Evolutionary conservation across 176 grass and related monocot species (phyloP), one percentile per base, ranked within the genome.

Genomic region (Carex kokanica): DNA sequence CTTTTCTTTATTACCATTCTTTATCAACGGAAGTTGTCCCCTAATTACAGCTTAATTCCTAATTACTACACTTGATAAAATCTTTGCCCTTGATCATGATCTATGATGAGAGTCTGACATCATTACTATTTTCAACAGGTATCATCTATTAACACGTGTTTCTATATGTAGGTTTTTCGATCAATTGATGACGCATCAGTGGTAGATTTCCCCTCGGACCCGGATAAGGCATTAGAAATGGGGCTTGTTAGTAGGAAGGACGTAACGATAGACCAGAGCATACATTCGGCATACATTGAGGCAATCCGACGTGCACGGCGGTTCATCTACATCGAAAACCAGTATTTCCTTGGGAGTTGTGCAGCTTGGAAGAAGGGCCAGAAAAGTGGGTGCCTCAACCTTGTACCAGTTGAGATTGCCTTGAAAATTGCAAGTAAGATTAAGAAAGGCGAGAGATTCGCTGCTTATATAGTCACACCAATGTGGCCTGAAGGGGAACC

Each of bases 321-420:
- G 60, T 98, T 98, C 73, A 75, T 98, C 34, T 94, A 98, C 92
- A 78, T 98, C 11, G 88, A 94, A 86, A 97, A 97, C 90, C 94
- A 97, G 77, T 97, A 97, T 87, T 97, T 97, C 85, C 88, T 94
- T 16, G 95, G 95, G 16, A 90, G 95, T 27, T 94, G 92, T 77
- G 85, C 81, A 51, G 89, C 90, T 20, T 98, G 95, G 95, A 84
- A 83, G 5, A 75, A 91, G 59, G 87, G 90, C 45, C 79, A 36
- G 55, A 81, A 91, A 66, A 67, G 65, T 6, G 95, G 95, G 7
- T 98, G 95, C 87, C 86, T 88, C 0, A 94, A 98, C 74, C 84
- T 98, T 49, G 85, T 98, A 38, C 92, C 95, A 2, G 88, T 94
- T 40, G 95, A 98, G 88, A 80, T 98, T 60, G 92, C 95, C 15